phyloP scores from a whole-genome alignment of 305 asterid species.

The Caryopteris hybrid region DNA sequence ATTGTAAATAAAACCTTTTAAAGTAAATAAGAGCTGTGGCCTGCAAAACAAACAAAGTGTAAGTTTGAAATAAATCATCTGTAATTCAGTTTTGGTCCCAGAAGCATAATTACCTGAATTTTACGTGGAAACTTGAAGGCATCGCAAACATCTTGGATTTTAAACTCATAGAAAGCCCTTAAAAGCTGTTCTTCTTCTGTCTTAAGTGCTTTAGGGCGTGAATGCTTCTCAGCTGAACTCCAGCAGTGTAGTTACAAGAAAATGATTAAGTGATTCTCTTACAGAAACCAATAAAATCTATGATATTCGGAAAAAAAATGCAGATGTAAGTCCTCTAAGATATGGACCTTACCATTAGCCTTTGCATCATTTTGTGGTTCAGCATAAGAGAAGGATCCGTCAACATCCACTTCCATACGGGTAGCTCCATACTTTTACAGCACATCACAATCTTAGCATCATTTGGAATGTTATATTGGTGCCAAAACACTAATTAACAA shows the following conservation, averaged over 20 bases:
- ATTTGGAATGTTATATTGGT: conserved; percentile 17
- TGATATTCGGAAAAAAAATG: background rate
- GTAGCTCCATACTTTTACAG: conserved; percentile 76
- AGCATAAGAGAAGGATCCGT: conserved; percentile 80
- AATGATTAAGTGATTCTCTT: conserved; percentile 11
- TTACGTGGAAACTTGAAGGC: conserved; percentile 94
- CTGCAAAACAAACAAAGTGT: conserved; percentile 42
- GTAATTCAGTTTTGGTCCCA: conserved; percentile 3
- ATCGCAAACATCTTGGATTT: conserved; percentile 92
- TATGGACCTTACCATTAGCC: conserved; percentile 38
- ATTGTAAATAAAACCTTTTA: conserved; percentile 88
- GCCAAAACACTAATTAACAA: background rate
- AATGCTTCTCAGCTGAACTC: conserved; percentile 66
- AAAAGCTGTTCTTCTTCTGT: conserved; percentile 79
- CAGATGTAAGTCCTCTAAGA: background rate
- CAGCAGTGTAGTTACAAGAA: conserved; percentile 15
- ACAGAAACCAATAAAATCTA: conserved; percentile 10
- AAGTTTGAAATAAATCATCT: conserved; percentile 11
- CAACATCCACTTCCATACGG: conserved; percentile 74
- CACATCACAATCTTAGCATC: conserved; percentile 26
- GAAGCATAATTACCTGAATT: conserved; percentile 60
- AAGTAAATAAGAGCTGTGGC: conserved; percentile 91
- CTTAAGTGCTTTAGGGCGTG: conserved; percentile 79
- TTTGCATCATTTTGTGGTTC: conserved; percentile 49
- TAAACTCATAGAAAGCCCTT: conserved; percentile 81